These are phyloP conservation scores for Cnidoscolus chayamansa DNA, from an alignment of 441 rosid genomes.

Conservation along the genomic window DNA sequence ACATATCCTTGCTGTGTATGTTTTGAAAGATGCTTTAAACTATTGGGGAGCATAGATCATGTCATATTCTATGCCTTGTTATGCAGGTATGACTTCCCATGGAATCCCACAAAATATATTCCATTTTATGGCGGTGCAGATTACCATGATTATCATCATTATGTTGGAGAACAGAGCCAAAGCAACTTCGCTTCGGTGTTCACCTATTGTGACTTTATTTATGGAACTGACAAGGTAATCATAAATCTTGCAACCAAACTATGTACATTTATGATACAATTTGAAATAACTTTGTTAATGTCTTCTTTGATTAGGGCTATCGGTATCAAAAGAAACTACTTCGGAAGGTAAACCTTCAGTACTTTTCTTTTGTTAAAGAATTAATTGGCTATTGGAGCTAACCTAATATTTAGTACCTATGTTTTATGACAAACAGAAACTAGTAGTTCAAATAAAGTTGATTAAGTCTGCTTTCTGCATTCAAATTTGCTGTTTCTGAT, in stretches of 20 bases:
- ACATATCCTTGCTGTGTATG: slow-evolving; percentile 9
- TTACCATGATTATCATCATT: slow-evolving; percentile 88
- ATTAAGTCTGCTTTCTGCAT: slow-evolving; percentile 1
- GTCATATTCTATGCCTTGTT: slow-evolving; percentile 10
- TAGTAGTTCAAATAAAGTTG: neutral
- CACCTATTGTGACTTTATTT: slow-evolving; percentile 83
- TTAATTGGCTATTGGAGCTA: neutral
- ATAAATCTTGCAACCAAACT: neutral
- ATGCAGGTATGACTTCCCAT: slow-evolving; percentile 82
- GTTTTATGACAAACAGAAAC: neutral
- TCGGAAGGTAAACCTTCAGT: slow-evolving; percentile 41
- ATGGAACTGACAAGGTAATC: slow-evolving; percentile 85
- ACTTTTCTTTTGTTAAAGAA: neutral
- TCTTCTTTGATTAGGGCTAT: slow-evolving; percentile 52
- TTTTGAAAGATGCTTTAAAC: neutral
- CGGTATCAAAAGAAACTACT: slow-evolving; percentile 72
- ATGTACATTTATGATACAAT: neutral
- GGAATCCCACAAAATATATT: slow-evolving; percentile 72
- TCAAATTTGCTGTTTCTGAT: slow-evolving; percentile 3
- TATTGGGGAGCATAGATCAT: neutral
- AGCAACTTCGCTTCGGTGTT: slow-evolving; percentile 92
- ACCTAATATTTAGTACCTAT: neutral
- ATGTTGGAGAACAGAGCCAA: slow-evolving; percentile 89
- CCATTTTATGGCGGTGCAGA: slow-evolving; percentile 95
- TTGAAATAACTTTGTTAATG: slow-evolving; percentile 15